A percentile compares a stretch with the other conserved stretches of the same genome.
These are phyloP conservation scores for Ascosphaera apis DNA, from an alignment of 2,329 filamentous ascomycete genomes.

Conservation along the genomic window DNA sequence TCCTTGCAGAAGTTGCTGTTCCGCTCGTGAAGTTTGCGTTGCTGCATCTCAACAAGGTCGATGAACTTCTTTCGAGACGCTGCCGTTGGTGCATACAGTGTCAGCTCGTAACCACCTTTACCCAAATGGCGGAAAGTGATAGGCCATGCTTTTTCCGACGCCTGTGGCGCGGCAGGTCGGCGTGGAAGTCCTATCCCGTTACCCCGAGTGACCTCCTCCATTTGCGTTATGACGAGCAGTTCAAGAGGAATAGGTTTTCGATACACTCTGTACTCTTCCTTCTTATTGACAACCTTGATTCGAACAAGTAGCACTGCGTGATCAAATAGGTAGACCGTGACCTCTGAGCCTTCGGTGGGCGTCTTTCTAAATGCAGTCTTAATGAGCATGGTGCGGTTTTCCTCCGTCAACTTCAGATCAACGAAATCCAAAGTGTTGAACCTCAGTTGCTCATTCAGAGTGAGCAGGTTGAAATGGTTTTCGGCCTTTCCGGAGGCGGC, in stretches of 20 bases:
- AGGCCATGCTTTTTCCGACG: slow-evolving; percentile 56
- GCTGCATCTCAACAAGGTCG: slow-evolving; percentile 78
- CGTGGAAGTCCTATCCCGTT: slow-evolving; percentile 73
- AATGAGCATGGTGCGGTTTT: slow-evolving; percentile 77
- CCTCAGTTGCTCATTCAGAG: slow-evolving; percentile 74
- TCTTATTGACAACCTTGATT: slow-evolving; percentile 77
- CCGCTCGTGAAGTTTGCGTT: slow-evolving; percentile 57
- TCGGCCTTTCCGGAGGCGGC: slow-evolving; percentile 90
- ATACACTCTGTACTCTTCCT: slow-evolving; percentile 87
- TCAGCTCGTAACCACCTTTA: slow-evolving; percentile 83
- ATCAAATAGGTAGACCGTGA: slow-evolving; percentile 88
- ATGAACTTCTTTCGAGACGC: slow-evolving; percentile 90
- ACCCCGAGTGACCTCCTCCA: slow-evolving; percentile 95
- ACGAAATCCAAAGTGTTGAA: slow-evolving; percentile 80
- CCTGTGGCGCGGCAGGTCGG: slow-evolving; percentile 43
- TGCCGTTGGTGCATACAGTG: slow-evolving; percentile 66
- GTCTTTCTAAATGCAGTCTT: slow-evolving; percentile 89
- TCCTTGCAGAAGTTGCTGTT: slow-evolving; percentile 47
- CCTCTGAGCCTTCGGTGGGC: slow-evolving; percentile 66
- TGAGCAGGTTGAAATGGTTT: slow-evolving; percentile 87
- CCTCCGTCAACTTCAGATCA: slow-evolving; percentile 82
- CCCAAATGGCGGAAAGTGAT: slow-evolving; percentile 93
- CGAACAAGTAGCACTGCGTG: slow-evolving; percentile 82
- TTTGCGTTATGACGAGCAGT: slow-evolving; percentile 77
- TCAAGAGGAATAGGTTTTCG: slow-evolving; percentile 87